Conservation (phyloP, 768 basidiomycete genomes). For the Mycena vitilis region DNA sequence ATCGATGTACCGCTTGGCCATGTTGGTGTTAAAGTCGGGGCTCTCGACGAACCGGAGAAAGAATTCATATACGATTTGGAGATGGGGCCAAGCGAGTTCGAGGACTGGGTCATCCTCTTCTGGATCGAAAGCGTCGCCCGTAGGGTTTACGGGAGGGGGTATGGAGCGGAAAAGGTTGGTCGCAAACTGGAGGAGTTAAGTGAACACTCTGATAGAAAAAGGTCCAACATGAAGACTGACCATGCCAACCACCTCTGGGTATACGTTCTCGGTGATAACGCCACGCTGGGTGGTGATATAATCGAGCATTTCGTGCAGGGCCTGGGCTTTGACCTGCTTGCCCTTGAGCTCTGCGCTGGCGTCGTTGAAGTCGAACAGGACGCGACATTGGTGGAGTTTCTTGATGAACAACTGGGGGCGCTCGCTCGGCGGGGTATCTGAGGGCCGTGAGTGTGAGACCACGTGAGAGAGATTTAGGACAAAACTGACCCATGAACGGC, state of each 20-base stretch:
- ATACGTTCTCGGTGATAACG: slow-evolving; percentile 96
- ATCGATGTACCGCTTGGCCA: slow-evolving; percentile 98
- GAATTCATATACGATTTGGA: slow-evolving; percentile 99
- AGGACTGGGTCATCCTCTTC: slow-evolving; percentile 99
- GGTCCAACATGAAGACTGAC: slow-evolving; percentile 57
- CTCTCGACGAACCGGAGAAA: slow-evolving; percentile 99
- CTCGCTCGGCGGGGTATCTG: slow-evolving; percentile 91
- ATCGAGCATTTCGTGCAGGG: slow-evolving; percentile 97
- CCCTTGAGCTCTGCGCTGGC: slow-evolving; percentile 94
- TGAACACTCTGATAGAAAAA: slow-evolving; percentile 27
- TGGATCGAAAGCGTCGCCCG: slow-evolving; percentile 98
- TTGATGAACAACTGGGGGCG: slow-evolving; percentile 91
- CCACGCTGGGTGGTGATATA: slow-evolving; percentile 97
- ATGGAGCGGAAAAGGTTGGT: slow-evolving; percentile 99
- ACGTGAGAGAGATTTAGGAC: slow-evolving; percentile 11
- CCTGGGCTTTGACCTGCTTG: slow-evolving; percentile 98
- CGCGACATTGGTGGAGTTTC: slow-evolving; percentile 96
- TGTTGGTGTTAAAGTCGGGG: slow-evolving; percentile 97
- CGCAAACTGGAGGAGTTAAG: slow-evolving; percentile 74
- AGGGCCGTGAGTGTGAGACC: slow-evolving; percentile 25
- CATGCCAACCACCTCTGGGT: slow-evolving; percentile 99
- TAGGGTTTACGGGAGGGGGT: slow-evolving; percentile 98
- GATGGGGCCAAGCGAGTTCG: slow-evolving; percentile 99
- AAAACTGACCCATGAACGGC: slow-evolving; percentile 81
- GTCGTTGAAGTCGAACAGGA: slow-evolving; percentile 99